These are phyloP conservation scores for Gossypium davidsonii DNA, from an alignment of 441 rosid genomes.

Conservation along the genomic window DNA sequence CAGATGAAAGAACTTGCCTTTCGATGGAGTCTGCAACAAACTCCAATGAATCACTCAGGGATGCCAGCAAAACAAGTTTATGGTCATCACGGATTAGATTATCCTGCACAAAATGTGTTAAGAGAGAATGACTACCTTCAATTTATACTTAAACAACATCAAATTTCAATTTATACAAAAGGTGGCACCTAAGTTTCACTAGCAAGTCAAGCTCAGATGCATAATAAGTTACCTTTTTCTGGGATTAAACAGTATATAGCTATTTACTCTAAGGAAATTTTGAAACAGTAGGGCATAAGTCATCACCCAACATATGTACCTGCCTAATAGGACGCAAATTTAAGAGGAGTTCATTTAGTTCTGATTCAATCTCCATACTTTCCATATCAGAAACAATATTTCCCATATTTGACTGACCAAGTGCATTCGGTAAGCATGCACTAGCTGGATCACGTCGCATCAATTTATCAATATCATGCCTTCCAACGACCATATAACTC, in stretches of 20 bases:
- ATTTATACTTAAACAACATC: background rate
- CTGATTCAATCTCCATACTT: constrained; percentile 50
- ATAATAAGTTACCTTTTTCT: background rate
- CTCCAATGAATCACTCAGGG: constrained; percentile 96
- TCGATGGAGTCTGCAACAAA: constrained; percentile 93
- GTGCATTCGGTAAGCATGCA: constrained; percentile 57
- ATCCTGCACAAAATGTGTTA: constrained; percentile 49
- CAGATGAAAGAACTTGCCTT: constrained; percentile 46
- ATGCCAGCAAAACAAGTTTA: constrained; percentile 89
- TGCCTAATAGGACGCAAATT: constrained; percentile 80
- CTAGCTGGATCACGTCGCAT: constrained; percentile 83
- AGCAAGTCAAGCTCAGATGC: background rate
- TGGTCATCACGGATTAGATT: constrained; percentile 92
- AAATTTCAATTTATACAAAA: constrained; percentile 3
- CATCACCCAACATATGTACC: constrained; percentile 32
- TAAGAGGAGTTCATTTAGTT: constrained; percentile 64
- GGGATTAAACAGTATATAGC: background rate
- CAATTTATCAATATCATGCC: constrained; percentile 95
- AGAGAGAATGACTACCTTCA: background rate
- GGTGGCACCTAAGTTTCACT: background rate
- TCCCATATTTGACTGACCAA: constrained; percentile 35
- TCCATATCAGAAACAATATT: constrained; percentile 42
- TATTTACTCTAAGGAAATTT: background rate
- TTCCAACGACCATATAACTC: constrained; percentile 94
- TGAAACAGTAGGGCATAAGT: background rate